Conservation (phyloP, 768 basidiomycete species). For the Phylloporus scabripes region DNA sequence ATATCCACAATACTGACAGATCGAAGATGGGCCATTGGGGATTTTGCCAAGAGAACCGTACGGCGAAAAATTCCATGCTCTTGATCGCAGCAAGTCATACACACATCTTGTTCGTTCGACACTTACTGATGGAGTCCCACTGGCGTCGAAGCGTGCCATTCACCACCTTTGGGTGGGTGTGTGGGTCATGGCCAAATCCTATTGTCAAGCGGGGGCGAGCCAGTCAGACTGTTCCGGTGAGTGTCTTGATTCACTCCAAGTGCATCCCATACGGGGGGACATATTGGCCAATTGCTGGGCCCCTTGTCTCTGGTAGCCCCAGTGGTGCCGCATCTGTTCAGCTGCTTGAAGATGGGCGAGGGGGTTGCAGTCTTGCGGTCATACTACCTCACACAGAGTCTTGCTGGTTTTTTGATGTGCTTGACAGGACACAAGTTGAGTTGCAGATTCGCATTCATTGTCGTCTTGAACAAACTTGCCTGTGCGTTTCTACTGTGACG, state of each 20-base stretch:
- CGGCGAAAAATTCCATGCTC: conserved; percentile 27
- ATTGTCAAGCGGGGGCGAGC: neutral
- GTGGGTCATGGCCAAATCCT: conserved; percentile 4
- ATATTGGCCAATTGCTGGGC: conserved; percentile 8
- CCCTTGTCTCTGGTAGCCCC: neutral
- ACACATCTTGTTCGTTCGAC: conserved; percentile 15
- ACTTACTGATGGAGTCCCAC: conserved; percentile 18
- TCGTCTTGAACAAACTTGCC: conserved; percentile 31
- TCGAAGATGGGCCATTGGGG: conserved; percentile 1
- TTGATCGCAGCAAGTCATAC: conserved; percentile 21
- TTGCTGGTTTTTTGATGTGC: conserved; percentile 19
- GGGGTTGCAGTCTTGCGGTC: conserved; percentile 13
- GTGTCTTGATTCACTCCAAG: conserved; percentile 31
- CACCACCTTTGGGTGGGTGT: conserved; percentile 5
- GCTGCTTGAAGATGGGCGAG: conserved; percentile 6
- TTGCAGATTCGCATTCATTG: conserved; percentile 20
- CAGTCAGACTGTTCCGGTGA: conserved; percentile 20
- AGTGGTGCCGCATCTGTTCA: neutral
- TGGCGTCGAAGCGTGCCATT: conserved; percentile 12
- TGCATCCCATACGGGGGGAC: conserved; percentile 23
- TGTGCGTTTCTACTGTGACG: conserved; percentile 21
- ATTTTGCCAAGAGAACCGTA: conserved; percentile 9
- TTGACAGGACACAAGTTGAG: conserved; percentile 29
- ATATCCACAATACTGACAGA: conserved; percentile 1
- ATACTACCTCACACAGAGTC: conserved; percentile 27